These are phyloP conservation scores for Iris pallida DNA, from an alignment of 116 monocot species.

Conservation along the genomic window DNA sequence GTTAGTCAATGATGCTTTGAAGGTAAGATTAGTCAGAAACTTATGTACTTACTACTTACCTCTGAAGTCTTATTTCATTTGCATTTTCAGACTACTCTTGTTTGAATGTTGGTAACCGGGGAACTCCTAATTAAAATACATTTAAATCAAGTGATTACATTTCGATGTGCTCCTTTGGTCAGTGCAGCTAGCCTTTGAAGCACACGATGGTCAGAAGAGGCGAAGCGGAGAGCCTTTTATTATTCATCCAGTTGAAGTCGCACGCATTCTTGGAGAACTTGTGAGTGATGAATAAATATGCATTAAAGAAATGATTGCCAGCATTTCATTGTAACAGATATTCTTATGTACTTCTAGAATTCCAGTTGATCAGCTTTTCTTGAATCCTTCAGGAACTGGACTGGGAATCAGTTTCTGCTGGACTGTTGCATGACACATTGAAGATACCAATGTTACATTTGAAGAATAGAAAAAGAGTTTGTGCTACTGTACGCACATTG, in stretches of 20 bases:
- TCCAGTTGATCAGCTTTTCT: conserved; percentile 3
- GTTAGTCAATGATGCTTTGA: conserved; percentile 79
- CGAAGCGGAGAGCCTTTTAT: conserved; percentile 99
- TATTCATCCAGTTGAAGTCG: conserved; percentile 99
- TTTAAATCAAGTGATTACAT: conserved; percentile 17
- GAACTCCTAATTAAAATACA: neutral
- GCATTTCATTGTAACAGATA: neutral
- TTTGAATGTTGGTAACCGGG: neutral
- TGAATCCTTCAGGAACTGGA: conserved; percentile 68
- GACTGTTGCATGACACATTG: conserved; percentile 97
- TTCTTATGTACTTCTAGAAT: neutral
- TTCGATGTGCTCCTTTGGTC: conserved; percentile 30
- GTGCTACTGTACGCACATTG: conserved; percentile 82
- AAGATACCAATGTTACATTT: conserved; percentile 93
- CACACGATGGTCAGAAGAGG: conserved; percentile 90
- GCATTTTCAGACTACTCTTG: neutral
- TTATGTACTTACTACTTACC: neutral
- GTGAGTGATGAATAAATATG: conserved; percentile 41
- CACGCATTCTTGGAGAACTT: conserved; percentile 92
- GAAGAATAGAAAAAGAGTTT: conserved; percentile 93
- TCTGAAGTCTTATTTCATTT: neutral
- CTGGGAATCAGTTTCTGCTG: conserved; percentile 98
- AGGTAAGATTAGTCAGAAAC: conserved; percentile 37
- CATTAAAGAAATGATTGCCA: neutral
- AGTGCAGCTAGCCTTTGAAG: conserved; percentile 95